Evolutionary conservation across 129 eudicot genomes (phyloP).

Genomic region (Lactuca sativa): DNA sequence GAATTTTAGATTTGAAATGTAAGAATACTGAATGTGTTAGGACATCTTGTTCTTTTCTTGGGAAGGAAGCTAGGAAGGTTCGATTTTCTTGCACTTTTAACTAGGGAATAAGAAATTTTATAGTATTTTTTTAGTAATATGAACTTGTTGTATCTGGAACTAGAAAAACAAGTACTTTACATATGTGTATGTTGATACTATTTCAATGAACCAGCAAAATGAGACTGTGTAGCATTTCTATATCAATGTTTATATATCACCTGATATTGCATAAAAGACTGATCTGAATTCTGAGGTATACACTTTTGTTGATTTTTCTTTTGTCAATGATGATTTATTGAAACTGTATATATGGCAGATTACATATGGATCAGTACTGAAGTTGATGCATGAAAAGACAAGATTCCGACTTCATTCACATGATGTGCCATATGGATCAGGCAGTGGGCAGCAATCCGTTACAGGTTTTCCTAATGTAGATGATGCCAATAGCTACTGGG

Average conservation of each 20-base stretch:
- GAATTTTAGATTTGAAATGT: conserved; percentile 4
- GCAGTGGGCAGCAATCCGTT: conserved; percentile 99
- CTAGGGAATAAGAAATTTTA: background rate
- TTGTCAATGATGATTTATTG: background rate
- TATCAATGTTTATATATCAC: background rate
- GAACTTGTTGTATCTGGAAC: background rate
- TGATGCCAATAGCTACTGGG: conserved; percentile 99
- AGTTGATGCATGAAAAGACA: conserved; percentile 94
- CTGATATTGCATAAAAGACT: background rate
- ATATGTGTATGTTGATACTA: background rate
- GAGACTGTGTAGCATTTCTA: background rate
- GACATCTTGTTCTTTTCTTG: too few relatives aligned
- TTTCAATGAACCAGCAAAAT: background rate
- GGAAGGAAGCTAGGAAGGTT: too few relatives aligned
- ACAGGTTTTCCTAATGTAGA: conserved; percentile 90
- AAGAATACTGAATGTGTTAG: background rate
- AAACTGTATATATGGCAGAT: conserved; percentile 45
- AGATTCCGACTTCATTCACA: conserved; percentile 91
- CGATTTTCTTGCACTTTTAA: background rate
- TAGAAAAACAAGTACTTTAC: background rate
- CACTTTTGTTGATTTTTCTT: conserved; percentile 11
- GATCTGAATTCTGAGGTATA: background rate
- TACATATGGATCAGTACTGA: conserved; percentile 80
- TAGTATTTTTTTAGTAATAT: conserved; percentile 8
- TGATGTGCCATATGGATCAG: conserved; percentile 98